These are phyloP conservation scores for Phytophthora capsici DNA, from an alignment of 352 stramenopile species.

Conservation along the genomic window DNA sequence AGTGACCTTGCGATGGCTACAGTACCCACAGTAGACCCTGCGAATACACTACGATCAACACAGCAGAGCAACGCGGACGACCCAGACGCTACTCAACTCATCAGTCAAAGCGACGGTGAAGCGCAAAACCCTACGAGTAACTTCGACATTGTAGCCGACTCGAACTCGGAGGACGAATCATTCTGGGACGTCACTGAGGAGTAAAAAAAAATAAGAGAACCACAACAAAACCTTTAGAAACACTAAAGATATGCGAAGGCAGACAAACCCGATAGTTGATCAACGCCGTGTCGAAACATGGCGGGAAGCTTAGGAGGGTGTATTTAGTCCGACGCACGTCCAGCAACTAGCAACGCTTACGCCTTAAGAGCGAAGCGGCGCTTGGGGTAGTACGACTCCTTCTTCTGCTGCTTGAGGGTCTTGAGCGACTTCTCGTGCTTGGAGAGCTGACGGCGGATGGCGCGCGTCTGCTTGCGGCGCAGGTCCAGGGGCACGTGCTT, in stretches of 20 bases:
- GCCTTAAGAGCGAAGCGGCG: slow-evolving; percentile 98
- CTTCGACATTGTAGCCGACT: slow-evolving; percentile 69
- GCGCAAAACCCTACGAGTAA: slow-evolving; percentile 23
- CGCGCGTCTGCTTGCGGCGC: slow-evolving; percentile 98
- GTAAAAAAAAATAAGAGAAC: slow-evolving; percentile 6
- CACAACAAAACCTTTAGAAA: background rate
- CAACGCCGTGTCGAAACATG: slow-evolving; percentile 42
- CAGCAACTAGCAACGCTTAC: slow-evolving; percentile 72
- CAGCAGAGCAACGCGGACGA: slow-evolving; percentile 56
- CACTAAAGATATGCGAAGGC: background rate
- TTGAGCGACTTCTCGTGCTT: slow-evolving; percentile 95
- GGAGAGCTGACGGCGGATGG: slow-evolving; percentile 96
- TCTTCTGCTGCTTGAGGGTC: slow-evolving; percentile 95
- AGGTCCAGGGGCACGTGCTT: slow-evolving; percentile 99
- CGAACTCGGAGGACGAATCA: slow-evolving; percentile 53
- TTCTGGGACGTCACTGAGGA: slow-evolving; percentile 36
- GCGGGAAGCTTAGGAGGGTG: slow-evolving; percentile 72
- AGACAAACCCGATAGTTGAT: slow-evolving; percentile 23
- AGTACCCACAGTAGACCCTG: slow-evolving; percentile 49
- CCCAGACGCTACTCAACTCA: slow-evolving; percentile 24
- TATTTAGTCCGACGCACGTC: slow-evolving; percentile 62
- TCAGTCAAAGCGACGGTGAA: slow-evolving; percentile 28
- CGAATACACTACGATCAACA: slow-evolving; percentile 60
- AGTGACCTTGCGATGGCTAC: slow-evolving; percentile 49
- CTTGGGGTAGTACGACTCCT: slow-evolving; percentile 96